Evolutionary conservation across 257 asterid genomes (phyloP).

Genomic region (Marsdenia floribunda): DNA sequence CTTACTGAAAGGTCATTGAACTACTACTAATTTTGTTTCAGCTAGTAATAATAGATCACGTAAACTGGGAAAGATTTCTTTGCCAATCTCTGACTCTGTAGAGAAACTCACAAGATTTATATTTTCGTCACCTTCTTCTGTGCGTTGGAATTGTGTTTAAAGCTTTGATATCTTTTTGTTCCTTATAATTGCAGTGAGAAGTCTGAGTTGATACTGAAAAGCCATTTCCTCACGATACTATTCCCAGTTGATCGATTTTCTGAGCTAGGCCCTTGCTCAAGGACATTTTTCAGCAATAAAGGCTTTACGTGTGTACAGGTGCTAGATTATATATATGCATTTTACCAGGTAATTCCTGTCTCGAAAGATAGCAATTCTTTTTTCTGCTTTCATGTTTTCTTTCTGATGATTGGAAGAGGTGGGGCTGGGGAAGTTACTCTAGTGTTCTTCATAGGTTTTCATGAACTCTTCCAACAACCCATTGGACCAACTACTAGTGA

Average conservation of each 20-base stretch:
- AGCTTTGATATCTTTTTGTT: background rate
- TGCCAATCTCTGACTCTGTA: background rate
- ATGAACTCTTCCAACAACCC: too few relatives aligned
- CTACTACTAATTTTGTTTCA: slow-evolving; percentile 5
- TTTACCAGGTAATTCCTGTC: slow-evolving; percentile 64
- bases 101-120: background rate
- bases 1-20: slow-evolving; percentile 74
- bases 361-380: background rate
- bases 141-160: background rate
- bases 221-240: slow-evolving; percentile 73
- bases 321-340: slow-evolving; percentile 62
- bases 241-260: slow-evolving; percentile 92
- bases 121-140: background rate
- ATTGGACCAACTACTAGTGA: too few relatives aligned
- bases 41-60: background rate
- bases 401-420: background rate
- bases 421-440: too few relatives aligned
- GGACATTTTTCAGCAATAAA: slow-evolving; percentile 69
- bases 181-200: slow-evolving; percentile 63
- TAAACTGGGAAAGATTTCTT: background rate
- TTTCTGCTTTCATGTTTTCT: background rate
- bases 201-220: slow-evolving; percentile 62
- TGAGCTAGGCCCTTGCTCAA: slow-evolving; percentile 83
- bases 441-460: too few relatives aligned
- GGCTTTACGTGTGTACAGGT: slow-evolving; percentile 87